Evolutionary conservation across 805 yeast species (phyloP).

Genomic region (Kluyveromyces starmeri): DNA sequence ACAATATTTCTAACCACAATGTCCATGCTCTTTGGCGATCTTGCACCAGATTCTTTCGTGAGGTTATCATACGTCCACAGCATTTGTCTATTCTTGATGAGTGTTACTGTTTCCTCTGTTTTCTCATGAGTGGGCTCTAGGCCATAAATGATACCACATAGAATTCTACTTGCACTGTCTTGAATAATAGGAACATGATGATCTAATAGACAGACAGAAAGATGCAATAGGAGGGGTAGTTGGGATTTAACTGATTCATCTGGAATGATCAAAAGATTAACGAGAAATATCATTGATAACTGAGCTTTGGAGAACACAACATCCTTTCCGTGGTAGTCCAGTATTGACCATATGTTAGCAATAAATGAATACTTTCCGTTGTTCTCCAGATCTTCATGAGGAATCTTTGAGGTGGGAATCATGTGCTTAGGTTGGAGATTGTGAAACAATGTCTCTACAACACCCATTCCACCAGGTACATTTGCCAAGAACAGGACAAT

Average conservation of each 20-base stretch:
- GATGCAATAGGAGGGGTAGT: conserved; percentile 69
- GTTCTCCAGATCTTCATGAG: conserved; percentile 27
- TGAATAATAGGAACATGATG: conserved; percentile 80
- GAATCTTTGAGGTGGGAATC: conserved; percentile 61
- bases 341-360: conserved; percentile 53
- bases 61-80: conserved; percentile 87
- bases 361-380: conserved; percentile 55
- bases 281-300: conserved; percentile 73
- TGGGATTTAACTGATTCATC: conserved; percentile 51
- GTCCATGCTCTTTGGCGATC: conserved; percentile 85
- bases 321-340: conserved; percentile 53
- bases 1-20: conserved; percentile 54
- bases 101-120: conserved; percentile 46
- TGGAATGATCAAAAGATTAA: conserved; percentile 65
- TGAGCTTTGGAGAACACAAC: conserved; percentile 84
- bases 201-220: conserved; percentile 72
- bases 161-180: conserved; percentile 70
- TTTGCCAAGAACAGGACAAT: conserved; percentile 63
- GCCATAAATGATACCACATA: conserved; percentile 64
- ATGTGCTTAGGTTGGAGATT: conserved; percentile 77
- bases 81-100: conserved; percentile 41
- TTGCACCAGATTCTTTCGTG: conserved; percentile 65
- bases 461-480: conserved; percentile 42
- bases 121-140: conserved; percentile 45
- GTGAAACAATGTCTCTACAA: conserved; percentile 53